A percentile compares a stretch with the other conserved stretches of the same genome.
Evolutionary conservation across 768 basidiomycete species (phyloP).

Genomic region (Gautieria morchelliformis): DNA sequence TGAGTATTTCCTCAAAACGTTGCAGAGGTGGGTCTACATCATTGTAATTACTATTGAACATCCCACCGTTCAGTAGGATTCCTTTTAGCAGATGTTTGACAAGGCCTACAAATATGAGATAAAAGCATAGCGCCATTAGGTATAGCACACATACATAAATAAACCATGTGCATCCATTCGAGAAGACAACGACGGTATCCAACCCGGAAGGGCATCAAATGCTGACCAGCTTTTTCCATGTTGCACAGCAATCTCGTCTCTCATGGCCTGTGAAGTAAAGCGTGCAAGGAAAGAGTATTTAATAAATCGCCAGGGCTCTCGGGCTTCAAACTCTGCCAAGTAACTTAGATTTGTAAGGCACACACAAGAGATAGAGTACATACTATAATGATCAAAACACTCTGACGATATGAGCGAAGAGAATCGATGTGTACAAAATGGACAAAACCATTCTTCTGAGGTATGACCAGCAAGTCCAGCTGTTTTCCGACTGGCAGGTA

Average conservation of each 20-base stretch:
- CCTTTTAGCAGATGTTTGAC: neutral
- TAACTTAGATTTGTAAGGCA: neutral
- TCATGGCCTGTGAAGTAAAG: slow-evolving; percentile 3
- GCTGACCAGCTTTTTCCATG: slow-evolving; percentile 12
- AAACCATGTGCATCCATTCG: neutral
- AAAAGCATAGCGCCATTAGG: no score
- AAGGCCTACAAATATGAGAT: no score
- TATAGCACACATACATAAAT: neutral
- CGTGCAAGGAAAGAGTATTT: slow-evolving; percentile 14
- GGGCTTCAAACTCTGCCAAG: neutral
- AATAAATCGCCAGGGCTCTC: slow-evolving; percentile 11
- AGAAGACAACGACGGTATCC: neutral
- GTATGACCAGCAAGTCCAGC: slow-evolving; percentile 7
- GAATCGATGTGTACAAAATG: slow-evolving; percentile 5
- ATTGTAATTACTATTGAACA: neutral
- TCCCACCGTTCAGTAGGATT: neutral
- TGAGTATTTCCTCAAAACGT: neutral
- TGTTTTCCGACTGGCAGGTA: slow-evolving; percentile 16
- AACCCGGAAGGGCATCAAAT: neutral
- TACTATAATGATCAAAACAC: slow-evolving; percentile 9
- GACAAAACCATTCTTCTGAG: slow-evolving; percentile 14
- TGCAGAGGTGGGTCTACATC: neutral
- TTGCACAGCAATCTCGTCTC: slow-evolving; percentile 12
- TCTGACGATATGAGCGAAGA: slow-evolving; percentile 3
- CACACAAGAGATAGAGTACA: neutral